phyloP scores from a whole-genome alignment of 176 grass and related monocot genomes.

The Aegilops bicornis region DNA sequence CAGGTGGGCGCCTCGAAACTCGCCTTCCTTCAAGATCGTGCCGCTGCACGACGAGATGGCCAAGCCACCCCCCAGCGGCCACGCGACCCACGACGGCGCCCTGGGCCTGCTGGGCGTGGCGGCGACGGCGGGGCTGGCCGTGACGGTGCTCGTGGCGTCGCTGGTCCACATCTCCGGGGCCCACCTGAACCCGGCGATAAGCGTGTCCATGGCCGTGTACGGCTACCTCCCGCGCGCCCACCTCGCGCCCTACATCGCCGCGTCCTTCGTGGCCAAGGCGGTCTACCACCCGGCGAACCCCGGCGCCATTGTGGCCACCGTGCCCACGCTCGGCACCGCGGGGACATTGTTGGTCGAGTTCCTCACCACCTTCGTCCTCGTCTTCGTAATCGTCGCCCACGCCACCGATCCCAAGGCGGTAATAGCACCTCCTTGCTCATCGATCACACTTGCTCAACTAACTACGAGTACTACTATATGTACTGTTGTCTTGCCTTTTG shows the following conservation, averaged over 20 bases:
- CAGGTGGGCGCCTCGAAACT: not conserved
- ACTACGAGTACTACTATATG: not conserved
- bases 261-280: conserved; percentile 48
- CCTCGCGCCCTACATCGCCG: conserved; percentile 41
- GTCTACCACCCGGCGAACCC: conserved; percentile 34
- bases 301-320: conserved; percentile 24
- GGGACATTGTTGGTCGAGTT: conserved; percentile 60
- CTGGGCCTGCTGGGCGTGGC: conserved; percentile 44
- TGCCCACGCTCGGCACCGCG: conserved; percentile 23
- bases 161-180: conserved; percentile 50
- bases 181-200: conserved; percentile 68
- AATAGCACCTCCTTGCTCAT: not conserved
- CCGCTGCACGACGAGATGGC: not conserved
- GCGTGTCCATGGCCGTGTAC: conserved; percentile 41
- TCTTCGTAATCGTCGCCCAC: conserved; percentile 60
- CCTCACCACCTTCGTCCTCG: conserved; percentile 54
- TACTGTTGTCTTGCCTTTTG: not conserved
- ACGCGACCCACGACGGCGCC: conserved; percentile 7
- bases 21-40: conserved; percentile 2
- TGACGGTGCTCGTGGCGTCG: conserved; percentile 41
- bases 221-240: conserved; percentile 45
- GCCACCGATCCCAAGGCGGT: conserved; percentile 35
- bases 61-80: not conserved
- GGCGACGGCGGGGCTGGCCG: conserved; percentile 17
- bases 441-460: too few species aligned